Base-by-base conservation (phyloP, 2,329 filamentous ascomycete genomes). In the Venturiaceae sp. region DNA sequence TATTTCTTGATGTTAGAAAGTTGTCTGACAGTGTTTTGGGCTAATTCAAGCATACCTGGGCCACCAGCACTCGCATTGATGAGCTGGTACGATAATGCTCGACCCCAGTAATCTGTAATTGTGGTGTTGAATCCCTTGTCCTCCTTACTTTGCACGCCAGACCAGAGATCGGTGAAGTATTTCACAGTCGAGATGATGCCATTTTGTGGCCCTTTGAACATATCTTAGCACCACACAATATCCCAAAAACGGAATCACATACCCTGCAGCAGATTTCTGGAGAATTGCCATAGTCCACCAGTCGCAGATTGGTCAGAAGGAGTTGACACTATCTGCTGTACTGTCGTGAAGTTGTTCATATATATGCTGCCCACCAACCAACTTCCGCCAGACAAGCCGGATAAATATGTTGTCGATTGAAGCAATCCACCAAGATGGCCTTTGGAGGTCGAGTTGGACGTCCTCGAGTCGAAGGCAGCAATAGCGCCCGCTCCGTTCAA, bases 41-140 rank as follows among this genome's bases (percentile, higher is more conserved):
- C 8, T 36, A 26, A 14, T 28, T 30, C 23, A 13, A 30, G 23
- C 58, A 14, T 54, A 61, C 64, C 64, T 19, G 86, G 83, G 0
- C 89, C 91, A 39, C 91, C 92, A 61, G 88, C 74, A 1, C 79
- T 80, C 5, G 83, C 87, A 67, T 92, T 88, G 68, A 96, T 81
- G 53, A 96, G 80, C 73, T 96, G 91, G 72, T 87, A 95, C 1
- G 86, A 86, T n/a, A 96, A 79, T 52, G 88, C 88, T 60, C 91
- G 86, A 30, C 88, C 89, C 77, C 91, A 95, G 71, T 90, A 90
- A 74, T 96, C 92, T 0, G 92, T 96, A 59, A 96, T 79, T 8
- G 88, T 87, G 3, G 81, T 82, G 50, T 85, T 75, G 67, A 79
- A 92, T 0, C 83, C 82, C 16, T 85, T 86, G 60, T 85, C 70